phyloP scores from a whole-genome alignment of 139 green algal species.

The Tetraselmis striata region DNA sequence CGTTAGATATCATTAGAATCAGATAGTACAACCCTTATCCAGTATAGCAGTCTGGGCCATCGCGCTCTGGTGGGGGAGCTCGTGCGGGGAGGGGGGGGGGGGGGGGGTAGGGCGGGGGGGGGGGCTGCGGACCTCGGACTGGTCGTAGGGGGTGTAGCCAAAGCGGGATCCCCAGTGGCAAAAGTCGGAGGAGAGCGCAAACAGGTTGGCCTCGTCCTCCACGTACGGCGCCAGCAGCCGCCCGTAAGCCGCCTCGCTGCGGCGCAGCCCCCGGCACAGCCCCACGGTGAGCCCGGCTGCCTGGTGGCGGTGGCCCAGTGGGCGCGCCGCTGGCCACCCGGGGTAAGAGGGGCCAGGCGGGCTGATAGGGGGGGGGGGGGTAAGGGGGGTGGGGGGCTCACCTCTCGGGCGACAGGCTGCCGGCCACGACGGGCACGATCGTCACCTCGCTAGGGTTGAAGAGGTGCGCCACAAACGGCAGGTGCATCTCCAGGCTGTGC shows the following conservation, averaged over 20 bases:
- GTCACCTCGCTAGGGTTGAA: conserved; percentile 48
- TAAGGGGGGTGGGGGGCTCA: conserved; percentile 46
- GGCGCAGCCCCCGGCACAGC: no score
- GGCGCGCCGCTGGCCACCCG: no score
- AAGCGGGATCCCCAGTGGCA: conserved; percentile 93
- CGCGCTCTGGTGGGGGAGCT: no score
- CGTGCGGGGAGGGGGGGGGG: no score
- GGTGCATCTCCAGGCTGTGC: conserved; percentile 93
- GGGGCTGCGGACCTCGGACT: conserved; percentile 25
- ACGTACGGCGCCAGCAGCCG: conserved; percentile 73
- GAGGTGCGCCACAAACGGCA: conserved; percentile 73
- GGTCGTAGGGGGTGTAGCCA: conserved; percentile 62
- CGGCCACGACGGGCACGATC: conserved; percentile 93
- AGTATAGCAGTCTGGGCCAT: no score
- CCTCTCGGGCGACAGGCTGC: conserved; percentile 56
- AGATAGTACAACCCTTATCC: no score
- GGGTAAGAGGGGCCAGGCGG: no score
- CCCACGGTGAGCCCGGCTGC: no score
- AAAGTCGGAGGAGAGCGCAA: conserved; percentile 91
- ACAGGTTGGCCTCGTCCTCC: conserved; percentile 75
- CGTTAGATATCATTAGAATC: no score
- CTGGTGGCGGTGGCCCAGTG: no score
- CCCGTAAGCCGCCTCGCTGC: conserved; percentile 76
- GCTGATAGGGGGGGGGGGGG: no score
- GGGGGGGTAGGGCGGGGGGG: not conserved